Evolutionary conservation across 495 filamentous ascomycete genomes (phyloP), one percentile per base, ranked within the genome.

Genomic region (Bacidia rubella): DNA sequence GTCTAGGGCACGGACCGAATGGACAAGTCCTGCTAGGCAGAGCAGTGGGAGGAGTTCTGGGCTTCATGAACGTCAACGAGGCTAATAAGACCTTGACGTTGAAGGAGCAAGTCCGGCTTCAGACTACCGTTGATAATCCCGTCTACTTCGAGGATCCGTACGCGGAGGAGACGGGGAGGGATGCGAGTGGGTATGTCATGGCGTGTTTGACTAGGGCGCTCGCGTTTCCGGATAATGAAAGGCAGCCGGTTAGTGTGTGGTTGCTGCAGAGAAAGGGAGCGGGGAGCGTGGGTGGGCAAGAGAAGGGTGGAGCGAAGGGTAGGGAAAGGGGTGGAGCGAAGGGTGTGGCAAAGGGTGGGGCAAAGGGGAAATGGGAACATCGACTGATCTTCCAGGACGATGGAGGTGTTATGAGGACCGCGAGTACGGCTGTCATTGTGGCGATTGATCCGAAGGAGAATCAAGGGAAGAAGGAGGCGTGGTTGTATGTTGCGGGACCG

Each of bases 401-500:
- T 54, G 77, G 80, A 4, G 65, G 55, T 7, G 63, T 60, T 46
- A 66, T 83, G 54, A 63, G 74, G 22, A 68, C 64, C 15, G 71
- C 68, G 11, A 80, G 74, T 57, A 68, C 73, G 0, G 74, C 76
- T 0, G 70, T 80, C 0, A 51, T 82, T 44, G 65, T 83, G 2
- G 67, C 74, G 0, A 70, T 79, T 54, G 67, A 78, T 53, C 70
- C 70, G 20, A 46, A 27, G 7, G 50, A 54, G 1, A 65, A 67
- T 21, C 61, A 54, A 22, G 67, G 66, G 3, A 55, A 59, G 39
- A 70, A 77, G 40, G 62, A 70, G 48, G 78, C 71, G 5, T 76
- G 74, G 77, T 60, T 82, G 15, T 81, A 78, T 64, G 71, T 76
- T 12, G 77, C 75, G 23, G 77, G 80, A 1, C 75, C 79, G 42